phyloP scores from a whole-genome alignment of 164 flowering plant species.

The Akebia trifoliata region DNA sequence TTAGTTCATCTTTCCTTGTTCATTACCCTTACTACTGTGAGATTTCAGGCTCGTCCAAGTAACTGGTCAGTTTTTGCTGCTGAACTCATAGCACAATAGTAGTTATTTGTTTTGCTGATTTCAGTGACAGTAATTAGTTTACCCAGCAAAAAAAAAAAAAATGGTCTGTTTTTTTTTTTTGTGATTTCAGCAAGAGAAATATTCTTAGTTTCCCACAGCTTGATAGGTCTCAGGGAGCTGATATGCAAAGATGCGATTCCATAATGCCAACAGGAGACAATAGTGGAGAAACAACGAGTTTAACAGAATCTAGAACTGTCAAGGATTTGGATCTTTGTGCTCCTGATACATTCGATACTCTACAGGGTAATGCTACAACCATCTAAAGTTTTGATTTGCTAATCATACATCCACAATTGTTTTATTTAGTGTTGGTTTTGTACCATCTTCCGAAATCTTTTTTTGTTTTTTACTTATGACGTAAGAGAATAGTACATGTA shows the following conservation, averaged over 20 bases:
- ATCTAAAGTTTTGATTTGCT: neutral
- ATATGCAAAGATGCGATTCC: constrained; percentile 13
- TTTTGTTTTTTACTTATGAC: neutral
- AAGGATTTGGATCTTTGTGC: constrained; percentile 34
- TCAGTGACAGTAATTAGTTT: too few species aligned
- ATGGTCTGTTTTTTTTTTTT: neutral
- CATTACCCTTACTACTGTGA: neutral
- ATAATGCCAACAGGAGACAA: constrained; percentile 12
- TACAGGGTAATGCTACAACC: constrained; percentile 38
- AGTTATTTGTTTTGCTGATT: neutral
- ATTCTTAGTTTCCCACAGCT: constrained; percentile 53
- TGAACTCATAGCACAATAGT: neutral
- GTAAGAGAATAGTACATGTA: constrained; percentile 20
- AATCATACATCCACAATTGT: neutral
- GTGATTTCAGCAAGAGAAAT: constrained; percentile 16
- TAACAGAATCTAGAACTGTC: constrained; percentile 13
- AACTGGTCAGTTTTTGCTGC: constrained; percentile 4
- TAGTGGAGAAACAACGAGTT: constrained; percentile 15
- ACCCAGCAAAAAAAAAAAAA: too few species aligned
- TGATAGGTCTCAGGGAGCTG: constrained; percentile 33
- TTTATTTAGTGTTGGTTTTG: neutral
- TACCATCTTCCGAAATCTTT: neutral
- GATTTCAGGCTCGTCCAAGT: neutral
- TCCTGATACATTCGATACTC: constrained; percentile 50
- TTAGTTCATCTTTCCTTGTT: neutral